These are phyloP conservation scores for Botrytis pseudocinerea DNA, from an alignment of 2,329 filamentous ascomycete species.

Conservation along the genomic window DNA sequence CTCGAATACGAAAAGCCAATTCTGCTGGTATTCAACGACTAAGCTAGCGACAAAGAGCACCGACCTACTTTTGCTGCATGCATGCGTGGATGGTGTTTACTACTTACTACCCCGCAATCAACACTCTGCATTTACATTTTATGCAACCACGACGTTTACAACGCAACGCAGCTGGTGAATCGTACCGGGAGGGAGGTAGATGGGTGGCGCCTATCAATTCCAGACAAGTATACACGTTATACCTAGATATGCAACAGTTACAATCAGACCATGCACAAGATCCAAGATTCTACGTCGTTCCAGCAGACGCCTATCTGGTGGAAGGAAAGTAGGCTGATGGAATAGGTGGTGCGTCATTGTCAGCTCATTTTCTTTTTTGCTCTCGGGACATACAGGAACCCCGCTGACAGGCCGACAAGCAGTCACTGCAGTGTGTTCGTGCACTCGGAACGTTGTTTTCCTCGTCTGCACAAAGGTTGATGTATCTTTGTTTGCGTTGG, in stretches of 20 bases:
- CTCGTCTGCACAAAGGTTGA: not conserved
- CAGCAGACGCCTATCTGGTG: not conserved
- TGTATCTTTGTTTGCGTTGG: not conserved
- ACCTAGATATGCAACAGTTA: fast-evolving
- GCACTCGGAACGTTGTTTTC: not conserved
- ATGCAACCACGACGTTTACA: not conserved
- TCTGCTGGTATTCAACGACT: no score
- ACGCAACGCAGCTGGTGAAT: not conserved
- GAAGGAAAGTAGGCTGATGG: not conserved
- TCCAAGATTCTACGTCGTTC: not conserved
- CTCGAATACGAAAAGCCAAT: no score
- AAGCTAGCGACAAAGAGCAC: no score
- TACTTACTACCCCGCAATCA: not conserved
- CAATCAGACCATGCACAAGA: not conserved
- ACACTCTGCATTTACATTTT: not conserved
- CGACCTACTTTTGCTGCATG: no score
- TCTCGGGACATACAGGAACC: not conserved
- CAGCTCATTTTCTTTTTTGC: not conserved
- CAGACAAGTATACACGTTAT: not conserved
- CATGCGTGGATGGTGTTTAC: no score
- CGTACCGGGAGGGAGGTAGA: not conserved
- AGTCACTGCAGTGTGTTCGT: not conserved
- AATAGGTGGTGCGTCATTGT: not conserved
- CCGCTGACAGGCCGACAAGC: not conserved
- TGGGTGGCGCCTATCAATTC: not conserved